Base-by-base conservation (phyloP, 2,329 filamentous ascomycete species). In the Sarocladiaceae sp. region DNA sequence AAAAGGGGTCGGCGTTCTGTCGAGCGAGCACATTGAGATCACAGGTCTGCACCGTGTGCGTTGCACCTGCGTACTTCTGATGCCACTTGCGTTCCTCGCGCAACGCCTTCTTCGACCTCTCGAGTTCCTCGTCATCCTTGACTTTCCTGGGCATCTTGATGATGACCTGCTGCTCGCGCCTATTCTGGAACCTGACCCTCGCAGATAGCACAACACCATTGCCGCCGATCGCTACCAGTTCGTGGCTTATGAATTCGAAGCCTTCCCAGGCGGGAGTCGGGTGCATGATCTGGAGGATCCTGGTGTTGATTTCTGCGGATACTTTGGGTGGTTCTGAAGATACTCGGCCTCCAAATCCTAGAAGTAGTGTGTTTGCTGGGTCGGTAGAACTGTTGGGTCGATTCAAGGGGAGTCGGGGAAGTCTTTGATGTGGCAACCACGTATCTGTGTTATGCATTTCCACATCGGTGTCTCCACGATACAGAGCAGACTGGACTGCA, bases 181-280 rank as follows among this genome's bases (percentile, higher is more conserved):
- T 47, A n/a, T 55, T 51, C 12, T 57, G 54, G 12, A 56, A 54
- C 18, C 43, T 39, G 32, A 49, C 48, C 16, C 12, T 50, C 48
- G 52, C 54, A 58, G 3, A 60, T 39, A 6, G 51, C 49, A 6
- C 56, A 13, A 51, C 53, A 19, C 58, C 59, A 7, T 48, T 51
- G 4, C 58, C 55, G n/a, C 58, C 59, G 10, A 26, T 18, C n/a
- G 50, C 57, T n/a, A n/a, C n/a, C n/a, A n/a, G n/a, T n/a, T n/a
- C n/a, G n/a, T n/a, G n/a, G n/a, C n/a, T n/a, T n/a, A 11, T 45
- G 46, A 29, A 60, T 11, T 39, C 39, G 16, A 57, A 48, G n/a
- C 55, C 58, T 4, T 39, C n/a, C n/a, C n/a, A n/a, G n/a, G n/a
- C n/a, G n/a, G n/a, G n/a, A n/a, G n/a, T n/a, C n/a, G n/a, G n/a